These are phyloP conservation scores for Kazachstania africana DNA, from an alignment of 805 yeast species.

Conservation along the genomic window DNA sequence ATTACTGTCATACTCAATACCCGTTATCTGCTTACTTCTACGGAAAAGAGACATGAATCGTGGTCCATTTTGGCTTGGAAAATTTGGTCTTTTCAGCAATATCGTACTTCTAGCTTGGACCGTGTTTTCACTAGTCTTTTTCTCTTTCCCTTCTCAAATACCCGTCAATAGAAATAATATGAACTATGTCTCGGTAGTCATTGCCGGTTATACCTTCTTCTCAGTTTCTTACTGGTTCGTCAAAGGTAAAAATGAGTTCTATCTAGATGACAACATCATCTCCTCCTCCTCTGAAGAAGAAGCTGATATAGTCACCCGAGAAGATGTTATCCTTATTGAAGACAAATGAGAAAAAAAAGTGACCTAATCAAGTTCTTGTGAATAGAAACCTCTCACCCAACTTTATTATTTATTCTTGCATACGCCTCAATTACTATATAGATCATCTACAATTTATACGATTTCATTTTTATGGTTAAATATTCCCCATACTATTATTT, in stretches of 20 bases:
- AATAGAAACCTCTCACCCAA: too few relatives aligned
- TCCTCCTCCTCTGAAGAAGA: too few relatives aligned
- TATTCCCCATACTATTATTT: too few relatives aligned
- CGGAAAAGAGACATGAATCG: constrained; percentile 34
- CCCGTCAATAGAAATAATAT: constrained; percentile 51
- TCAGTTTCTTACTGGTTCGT: constrained; percentile 42
- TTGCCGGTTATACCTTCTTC: constrained; percentile 35
- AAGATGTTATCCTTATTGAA: not conserved
- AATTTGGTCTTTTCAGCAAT: constrained; percentile 40
- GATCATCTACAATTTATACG: too few relatives aligned
- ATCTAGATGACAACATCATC: constrained; percentile 20
- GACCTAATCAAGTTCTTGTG: too few relatives aligned
- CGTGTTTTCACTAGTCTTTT: constrained; percentile 45
- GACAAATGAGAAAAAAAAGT: too few relatives aligned
- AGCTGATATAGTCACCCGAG: too few relatives aligned
- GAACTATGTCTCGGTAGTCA: constrained; percentile 56
- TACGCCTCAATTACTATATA: too few relatives aligned
- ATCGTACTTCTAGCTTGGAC: constrained; percentile 46
- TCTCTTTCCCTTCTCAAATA: constrained; percentile 50
- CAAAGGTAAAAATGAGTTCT: constrained; percentile 27
- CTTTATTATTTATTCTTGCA: too few relatives aligned
- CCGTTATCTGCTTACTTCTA: constrained; percentile 37
- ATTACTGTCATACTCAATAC: constrained; percentile 47
- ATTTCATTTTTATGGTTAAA: too few relatives aligned
- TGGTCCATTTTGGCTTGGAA: constrained; percentile 62